These are phyloP conservation scores for Myriosclerotinia curreyana DNA, from an alignment of 2,329 filamentous ascomycete species.

Conservation along the genomic window DNA sequence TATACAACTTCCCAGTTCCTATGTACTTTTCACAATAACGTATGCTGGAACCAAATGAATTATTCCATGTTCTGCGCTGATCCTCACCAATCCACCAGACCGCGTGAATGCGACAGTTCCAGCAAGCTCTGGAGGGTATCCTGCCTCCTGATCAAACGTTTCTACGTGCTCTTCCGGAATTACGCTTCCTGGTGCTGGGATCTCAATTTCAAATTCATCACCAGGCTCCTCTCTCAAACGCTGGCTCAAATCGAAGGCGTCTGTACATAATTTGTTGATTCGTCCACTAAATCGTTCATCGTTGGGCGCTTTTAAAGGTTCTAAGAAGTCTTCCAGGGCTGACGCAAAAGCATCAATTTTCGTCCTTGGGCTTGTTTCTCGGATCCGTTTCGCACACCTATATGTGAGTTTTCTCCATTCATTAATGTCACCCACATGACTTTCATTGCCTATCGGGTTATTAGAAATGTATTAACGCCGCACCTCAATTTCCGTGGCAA, in stretches of 20 bases:
- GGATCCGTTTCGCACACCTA: fast-evolving
- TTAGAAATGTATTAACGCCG: background rate
- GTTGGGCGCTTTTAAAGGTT: background rate
- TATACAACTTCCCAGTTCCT: background rate
- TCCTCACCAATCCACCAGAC: background rate
- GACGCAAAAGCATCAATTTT: background rate
- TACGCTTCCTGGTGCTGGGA: background rate
- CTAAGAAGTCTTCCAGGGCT: background rate
- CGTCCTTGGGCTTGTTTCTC: background rate
- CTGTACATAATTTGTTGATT: background rate
- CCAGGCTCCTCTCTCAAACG: background rate
- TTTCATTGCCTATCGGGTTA: background rate
- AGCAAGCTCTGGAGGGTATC: background rate
- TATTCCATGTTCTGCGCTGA: fast-evolving
- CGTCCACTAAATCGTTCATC: background rate
- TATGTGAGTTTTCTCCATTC: background rate
- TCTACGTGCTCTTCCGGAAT: too few species aligned
- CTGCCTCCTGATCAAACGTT: fast-evolving
- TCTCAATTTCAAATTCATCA: background rate
- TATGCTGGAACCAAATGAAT: background rate
- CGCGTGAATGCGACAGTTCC: background rate
- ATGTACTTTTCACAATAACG: background rate
- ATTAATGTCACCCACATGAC: background rate
- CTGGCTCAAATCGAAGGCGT: background rate
- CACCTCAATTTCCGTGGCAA: background rate